Conservation (phyloP, 768 basidiomycete species). For the Suillus lakei region DNA sequence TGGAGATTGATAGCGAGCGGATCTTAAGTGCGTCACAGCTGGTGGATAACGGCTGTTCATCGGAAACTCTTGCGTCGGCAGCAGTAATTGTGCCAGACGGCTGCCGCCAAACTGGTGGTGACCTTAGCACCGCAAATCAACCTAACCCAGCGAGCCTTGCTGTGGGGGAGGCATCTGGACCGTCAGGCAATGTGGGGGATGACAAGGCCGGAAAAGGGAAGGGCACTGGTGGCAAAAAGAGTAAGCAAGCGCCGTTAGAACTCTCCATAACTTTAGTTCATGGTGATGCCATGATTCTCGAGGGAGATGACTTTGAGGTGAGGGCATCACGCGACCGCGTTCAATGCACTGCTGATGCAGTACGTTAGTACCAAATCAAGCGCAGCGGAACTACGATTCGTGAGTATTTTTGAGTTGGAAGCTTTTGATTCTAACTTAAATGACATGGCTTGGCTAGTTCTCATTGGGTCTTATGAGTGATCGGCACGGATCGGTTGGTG, state of each 20-base stretch:
- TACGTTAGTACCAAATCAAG: constrained; percentile 29
- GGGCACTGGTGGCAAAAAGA: constrained; percentile 19
- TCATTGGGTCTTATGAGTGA: constrained; percentile 26
- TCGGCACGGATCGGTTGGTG: constrained; percentile 11
- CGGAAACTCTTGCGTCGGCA: neutral
- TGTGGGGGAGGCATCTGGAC: neutral
- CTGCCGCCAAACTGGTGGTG: neutral
- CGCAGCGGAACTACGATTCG: constrained; percentile 36
- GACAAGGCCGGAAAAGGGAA: constrained; percentile 20
- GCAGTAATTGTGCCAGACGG: neutral
- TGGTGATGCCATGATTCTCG: constrained; percentile 42
- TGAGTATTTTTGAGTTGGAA: constrained; percentile 22
- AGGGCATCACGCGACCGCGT: constrained; percentile 17
- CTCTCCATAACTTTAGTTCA: constrained; percentile 42
- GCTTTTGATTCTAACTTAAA: constrained; percentile 7
- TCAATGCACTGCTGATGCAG: constrained; percentile 8
- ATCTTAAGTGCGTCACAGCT: constrained; percentile 9
- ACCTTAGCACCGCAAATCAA: neutral
- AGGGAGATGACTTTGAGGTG: constrained; percentile 47
- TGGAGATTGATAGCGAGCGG: constrained; percentile 14
- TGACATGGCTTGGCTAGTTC: constrained; percentile 25
- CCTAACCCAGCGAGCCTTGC: neutral
- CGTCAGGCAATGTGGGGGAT: neutral
- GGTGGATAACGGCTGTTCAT: constrained; percentile 6
- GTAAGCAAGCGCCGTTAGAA: constrained; percentile 18